Evolutionary conservation across 768 basidiomycete genomes (phyloP), one percentile per base, ranked within the genome.

Genomic region (Psilocybe cubensis): DNA sequence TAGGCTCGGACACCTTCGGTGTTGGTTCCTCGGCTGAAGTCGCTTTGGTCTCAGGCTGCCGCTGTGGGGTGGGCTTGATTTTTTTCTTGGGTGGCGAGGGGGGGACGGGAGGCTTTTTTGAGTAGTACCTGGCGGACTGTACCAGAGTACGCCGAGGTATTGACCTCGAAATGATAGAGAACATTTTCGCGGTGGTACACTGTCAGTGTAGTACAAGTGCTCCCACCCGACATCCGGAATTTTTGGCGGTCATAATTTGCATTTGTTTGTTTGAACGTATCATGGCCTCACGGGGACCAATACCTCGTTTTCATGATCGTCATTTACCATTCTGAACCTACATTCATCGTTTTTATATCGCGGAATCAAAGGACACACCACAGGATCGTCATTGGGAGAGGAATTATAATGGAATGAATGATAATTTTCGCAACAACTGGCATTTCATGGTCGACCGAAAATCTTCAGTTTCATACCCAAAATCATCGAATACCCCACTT

Each of bases 41-140:
- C 25, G 57, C 49, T 14, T 64, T 60, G 40, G 70, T 66, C 35
- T 67, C 67, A 38, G 61, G 59, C 42, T 61, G 33, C 27, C 66
- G 56, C n/a, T 62, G 40, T 57, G 68, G 38, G 52, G 57, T 52
- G 14, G 72, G 52, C 53, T 64, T 63, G 28, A 63, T 44, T 52
- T 50, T 58, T 55, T 63, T 66, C 33, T 57, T 54, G 17, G 68
- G 57, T 9, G 67, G 53, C 25, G 48, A 23, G 7, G 55, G 41
- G 18, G 29, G 52, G 31, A 11, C 23, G 20, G 57, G 51, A 6
- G 68, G 59, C 21, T 66, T 68, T 63, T 75, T 68, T 17, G 77
- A 73, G 59, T 73, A 65, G 52, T 69, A 76, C 68, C 76, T 69
- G 58, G 70, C 64, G 11, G 73, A 64, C n/a, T 68, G 68, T 47